Evolutionary conservation across 371 early-diverging fungal genomes (phyloP), one percentile per base, ranked within the genome.

Genomic region (Rhizomucor pusillus): DNA sequence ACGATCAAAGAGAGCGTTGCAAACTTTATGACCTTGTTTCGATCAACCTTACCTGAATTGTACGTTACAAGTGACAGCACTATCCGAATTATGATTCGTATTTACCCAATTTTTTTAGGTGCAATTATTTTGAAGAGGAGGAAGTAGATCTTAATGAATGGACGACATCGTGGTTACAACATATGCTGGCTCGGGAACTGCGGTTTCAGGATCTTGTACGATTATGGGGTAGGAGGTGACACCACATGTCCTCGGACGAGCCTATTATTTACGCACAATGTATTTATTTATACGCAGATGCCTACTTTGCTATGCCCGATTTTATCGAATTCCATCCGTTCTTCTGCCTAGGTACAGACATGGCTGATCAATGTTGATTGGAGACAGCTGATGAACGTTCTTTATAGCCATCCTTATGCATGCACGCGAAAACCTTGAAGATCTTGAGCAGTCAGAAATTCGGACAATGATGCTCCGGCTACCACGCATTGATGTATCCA

Each of bases 101-200:
- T 47, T 36, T 34, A 12, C 33, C 34, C 7, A 36, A 6, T 33
- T 22, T 33, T 22, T 7, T 5, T 55, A 71, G 71, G 16, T 87
- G 88, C 62, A 90, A 84, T 62, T 93, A 91, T 70, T 94, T 97
- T 75, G 93, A 94, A 68, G 97, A 97, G 46, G 97, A 97, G 59
- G 95, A 95, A 62, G 92, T 95, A 23, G 90, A 92, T 47, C 75
- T 92, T 41, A 86, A 89, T 60, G 95, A 93, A 52, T 94, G 93
- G 92, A 85, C 87, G 1, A 82, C 91, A n/a, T 89, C 92, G 12
- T 94, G 95, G 90, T 77, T 95, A 43, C 87, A 85, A 47, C 82
- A 79, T 56, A 60, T 93, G 18, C 63, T 97, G 16, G 74, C 93
- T 7, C 85, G 84, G 54, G 94, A 95, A 59, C 80, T 95, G 65